Conservation (phyloP, 1,139 yeast genomes). For the Diutina rugosa region DNA sequence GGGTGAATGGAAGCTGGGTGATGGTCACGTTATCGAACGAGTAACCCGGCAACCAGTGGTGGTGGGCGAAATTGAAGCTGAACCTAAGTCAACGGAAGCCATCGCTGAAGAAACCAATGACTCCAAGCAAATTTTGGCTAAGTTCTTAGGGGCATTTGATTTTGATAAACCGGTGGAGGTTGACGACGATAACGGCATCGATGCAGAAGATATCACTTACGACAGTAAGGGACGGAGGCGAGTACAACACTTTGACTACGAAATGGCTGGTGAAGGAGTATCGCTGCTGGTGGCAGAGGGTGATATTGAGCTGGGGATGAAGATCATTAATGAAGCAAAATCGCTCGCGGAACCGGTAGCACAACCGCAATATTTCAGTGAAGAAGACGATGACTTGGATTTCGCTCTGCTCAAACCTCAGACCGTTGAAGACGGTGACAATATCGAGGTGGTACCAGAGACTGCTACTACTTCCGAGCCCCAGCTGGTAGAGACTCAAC, state of each 20-base stretch:
- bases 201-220: constrained; percentile 31
- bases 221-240: constrained; percentile 34
- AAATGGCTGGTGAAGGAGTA: constrained; percentile 17
- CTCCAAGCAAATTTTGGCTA: constrained; percentile 37
- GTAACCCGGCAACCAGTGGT: constrained; percentile 6
- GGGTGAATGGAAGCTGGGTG: constrained; percentile 76
- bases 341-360: constrained; percentile 13
- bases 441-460: not conserved
- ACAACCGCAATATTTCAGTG: constrained; percentile 24
- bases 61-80: constrained; percentile 5
- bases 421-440: not conserved
- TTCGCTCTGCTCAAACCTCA: not conserved
- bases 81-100: constrained; percentile 8
- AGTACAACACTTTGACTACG: constrained; percentile 24
- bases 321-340: constrained; percentile 1
- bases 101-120: constrained; percentile 6
- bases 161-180: constrained; percentile 50
- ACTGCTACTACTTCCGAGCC: not conserved
- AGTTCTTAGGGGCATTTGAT: constrained; percentile 37
- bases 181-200: constrained; percentile 27
- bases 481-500: too few species aligned
- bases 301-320: constrained; percentile 6
- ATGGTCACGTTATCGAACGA: constrained; percentile 65
- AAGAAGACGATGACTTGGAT: constrained; percentile 24
- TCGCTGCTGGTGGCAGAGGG: constrained; percentile 8